phyloP scores from a whole-genome alignment of 1,284 basidiomycete genomes.

The Ustanciosporium gigantosporum region DNA sequence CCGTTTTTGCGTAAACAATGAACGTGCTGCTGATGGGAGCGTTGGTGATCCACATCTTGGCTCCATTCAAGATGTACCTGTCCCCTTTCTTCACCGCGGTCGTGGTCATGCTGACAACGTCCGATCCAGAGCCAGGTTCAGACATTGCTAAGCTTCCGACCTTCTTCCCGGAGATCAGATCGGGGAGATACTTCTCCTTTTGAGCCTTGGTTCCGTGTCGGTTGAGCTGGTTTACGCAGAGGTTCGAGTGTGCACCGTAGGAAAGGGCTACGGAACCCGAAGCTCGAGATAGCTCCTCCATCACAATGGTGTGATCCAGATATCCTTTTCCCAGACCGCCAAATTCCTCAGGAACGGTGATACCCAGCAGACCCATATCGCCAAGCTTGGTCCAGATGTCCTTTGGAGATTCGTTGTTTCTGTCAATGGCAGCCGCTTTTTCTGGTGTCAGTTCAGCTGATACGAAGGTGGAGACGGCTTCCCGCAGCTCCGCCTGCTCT shows the following conservation, averaged over 20 bases:
- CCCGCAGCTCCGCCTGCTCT: conserved; percentile 39
- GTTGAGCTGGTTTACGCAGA: conserved; percentile 69
- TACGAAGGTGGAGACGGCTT: conserved; percentile 39
- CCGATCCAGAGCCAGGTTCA: conserved; percentile 85
- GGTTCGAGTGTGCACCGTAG: conserved; percentile 77
- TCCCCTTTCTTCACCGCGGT: conserved; percentile 75
- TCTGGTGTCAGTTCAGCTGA: conserved; percentile 32
- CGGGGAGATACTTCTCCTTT: conserved; percentile 83
- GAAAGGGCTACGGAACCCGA: conserved; percentile 88
- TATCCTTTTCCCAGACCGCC: conserved; percentile 51
- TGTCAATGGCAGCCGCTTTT: conserved; percentile 38
- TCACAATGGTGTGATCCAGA: conserved; percentile 51
- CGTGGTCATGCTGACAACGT: conserved; percentile 87
- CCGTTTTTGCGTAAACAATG: conserved; percentile 90
- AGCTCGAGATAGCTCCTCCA: conserved; percentile 73
- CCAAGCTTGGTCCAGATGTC: conserved; percentile 52
- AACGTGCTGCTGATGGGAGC: conserved; percentile 85
- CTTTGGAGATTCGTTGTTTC: conserved; percentile 35
- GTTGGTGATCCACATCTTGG: conserved; percentile 97
- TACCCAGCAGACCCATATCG: conserved; percentile 51
- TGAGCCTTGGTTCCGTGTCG: conserved; percentile 84
- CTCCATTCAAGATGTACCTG: conserved; percentile 80
- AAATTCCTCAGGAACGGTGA: conserved; percentile 47
- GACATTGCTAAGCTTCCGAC: conserved; percentile 92
- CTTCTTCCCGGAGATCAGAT: conserved; percentile 77